These are phyloP conservation scores for Diaporthe destruens DNA, from an alignment of 2,329 filamentous ascomycete genomes.

Conservation along the genomic window DNA sequence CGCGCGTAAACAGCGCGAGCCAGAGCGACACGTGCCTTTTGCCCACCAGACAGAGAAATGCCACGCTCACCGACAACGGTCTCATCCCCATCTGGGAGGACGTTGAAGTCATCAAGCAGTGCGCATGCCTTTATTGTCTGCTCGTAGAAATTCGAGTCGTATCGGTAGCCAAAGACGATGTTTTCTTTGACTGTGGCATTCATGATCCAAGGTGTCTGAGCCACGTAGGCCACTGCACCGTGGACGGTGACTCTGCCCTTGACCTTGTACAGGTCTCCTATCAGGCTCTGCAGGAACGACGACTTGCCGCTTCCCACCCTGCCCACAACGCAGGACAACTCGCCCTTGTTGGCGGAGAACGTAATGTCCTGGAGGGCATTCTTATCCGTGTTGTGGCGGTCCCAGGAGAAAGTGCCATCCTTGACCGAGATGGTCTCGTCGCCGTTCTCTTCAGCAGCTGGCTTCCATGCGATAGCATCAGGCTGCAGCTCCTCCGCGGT, in stretches of 20 bases:
- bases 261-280: conserved; percentile 93
- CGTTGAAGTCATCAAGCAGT: conserved; percentile 88
- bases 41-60: conserved; percentile 94
- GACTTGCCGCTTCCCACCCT: conserved; percentile 97
- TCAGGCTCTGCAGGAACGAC: conserved; percentile 86
- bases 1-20: conserved; percentile 95
- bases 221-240: conserved; percentile 89
- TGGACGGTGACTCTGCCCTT: conserved; percentile 86
- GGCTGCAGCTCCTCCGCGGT: conserved; percentile 89
- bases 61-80: conserved; percentile 97
- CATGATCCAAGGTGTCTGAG: conserved; percentile 95
- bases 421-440: conserved; percentile 88
- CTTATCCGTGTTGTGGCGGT: conserved; percentile 77
- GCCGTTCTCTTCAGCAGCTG: conserved; percentile 79
- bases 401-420: conserved; percentile 94
- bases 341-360: conserved; percentile 90
- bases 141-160: conserved; percentile 94
- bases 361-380: conserved; percentile 84
- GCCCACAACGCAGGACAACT: conserved; percentile 92
- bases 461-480: conserved; percentile 80
- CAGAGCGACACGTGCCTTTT: conserved; percentile 93
- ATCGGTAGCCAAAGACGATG: conserved; percentile 95
- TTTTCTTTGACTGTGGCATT: conserved; percentile 98
- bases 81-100: conserved; percentile 94
- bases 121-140: conserved; percentile 93